These are phyloP conservation scores for Meripilus lineatus DNA, from an alignment of 1,284 basidiomycete genomes.

Conservation along the genomic window DNA sequence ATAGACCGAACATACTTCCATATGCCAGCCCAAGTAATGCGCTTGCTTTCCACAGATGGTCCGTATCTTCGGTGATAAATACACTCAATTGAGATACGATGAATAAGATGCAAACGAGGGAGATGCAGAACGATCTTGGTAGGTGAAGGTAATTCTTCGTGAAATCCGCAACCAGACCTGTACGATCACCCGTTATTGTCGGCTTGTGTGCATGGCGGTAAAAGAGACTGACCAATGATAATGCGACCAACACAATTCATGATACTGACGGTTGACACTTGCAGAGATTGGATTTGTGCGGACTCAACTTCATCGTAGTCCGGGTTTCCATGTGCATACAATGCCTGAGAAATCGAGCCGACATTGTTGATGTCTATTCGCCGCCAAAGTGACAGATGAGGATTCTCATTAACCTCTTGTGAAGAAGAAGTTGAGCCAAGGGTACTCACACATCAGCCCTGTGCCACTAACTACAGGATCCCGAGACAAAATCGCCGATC, in stretches of 20 bases:
- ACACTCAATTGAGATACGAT: conserved; percentile 66
- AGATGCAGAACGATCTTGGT: conserved; percentile 70
- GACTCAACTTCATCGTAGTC: conserved; percentile 64
- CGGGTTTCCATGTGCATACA: conserved; percentile 65
- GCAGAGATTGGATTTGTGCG: conserved; percentile 75
- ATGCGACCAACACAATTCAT: conserved; percentile 84
- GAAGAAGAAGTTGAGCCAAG: not conserved
- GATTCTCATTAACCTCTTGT: not conserved
- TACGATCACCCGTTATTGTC: not conserved
- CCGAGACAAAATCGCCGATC: not conserved
- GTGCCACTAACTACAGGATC: conserved; percentile 72
- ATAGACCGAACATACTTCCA: conserved; percentile 74
- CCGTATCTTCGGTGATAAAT: conserved; percentile 52
- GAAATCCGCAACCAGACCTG: conserved; percentile 73
- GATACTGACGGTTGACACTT: conserved; percentile 82
- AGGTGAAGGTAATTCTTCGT: conserved; percentile 52
- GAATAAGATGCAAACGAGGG: conserved; percentile 61
- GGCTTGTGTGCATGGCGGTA: not conserved
- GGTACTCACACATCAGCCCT: conserved; percentile 78
- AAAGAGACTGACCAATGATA: conserved; percentile 52
- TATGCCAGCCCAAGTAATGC: conserved; percentile 70
- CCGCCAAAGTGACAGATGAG: not conserved
- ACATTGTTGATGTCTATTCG: conserved; percentile 89
- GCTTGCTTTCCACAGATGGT: conserved; percentile 73
- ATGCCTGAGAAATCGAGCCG: conserved; percentile 85